Evolutionary conservation across 1,284 basidiomycete species (phyloP).

Genomic region (Testicularia cyperi): DNA sequence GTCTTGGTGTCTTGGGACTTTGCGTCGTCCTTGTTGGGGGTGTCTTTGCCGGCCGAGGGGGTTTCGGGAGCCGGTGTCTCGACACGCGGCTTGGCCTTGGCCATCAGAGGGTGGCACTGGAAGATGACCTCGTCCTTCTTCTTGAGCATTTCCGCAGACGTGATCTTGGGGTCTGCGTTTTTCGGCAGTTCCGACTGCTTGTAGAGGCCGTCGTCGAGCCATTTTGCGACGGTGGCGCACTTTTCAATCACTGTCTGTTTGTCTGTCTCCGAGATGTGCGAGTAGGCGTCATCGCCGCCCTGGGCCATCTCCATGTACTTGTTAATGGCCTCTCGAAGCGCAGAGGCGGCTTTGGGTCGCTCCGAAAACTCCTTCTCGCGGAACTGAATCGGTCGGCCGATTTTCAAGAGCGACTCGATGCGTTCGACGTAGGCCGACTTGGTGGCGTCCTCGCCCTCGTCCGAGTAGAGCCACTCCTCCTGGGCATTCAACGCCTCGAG

Average conservation of each 20-base stretch:
- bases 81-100: constrained; percentile 41
- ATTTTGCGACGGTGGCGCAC: constrained; percentile 55
- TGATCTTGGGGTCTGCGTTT: constrained; percentile 58
- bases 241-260: constrained; percentile 59
- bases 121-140: constrained; percentile 58
- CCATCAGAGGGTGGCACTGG: constrained; percentile 43
- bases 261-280: constrained; percentile 57
- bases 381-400: constrained; percentile 53
- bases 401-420: constrained; percentile 52
- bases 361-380: constrained; percentile 55
- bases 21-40: constrained; percentile 1
- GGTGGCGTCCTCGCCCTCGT: constrained; percentile 58
- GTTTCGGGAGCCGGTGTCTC: constrained; percentile 15
- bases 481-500: constrained; percentile 48
- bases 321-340: constrained; percentile 56
- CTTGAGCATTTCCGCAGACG: constrained; percentile 53
- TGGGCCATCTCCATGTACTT: constrained; percentile 54
- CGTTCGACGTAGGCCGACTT: constrained; percentile 57
- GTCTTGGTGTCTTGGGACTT: not conserved
- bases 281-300: constrained; percentile 56
- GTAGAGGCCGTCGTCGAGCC: constrained; percentile 56
- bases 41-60: constrained; percentile 14
- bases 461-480: constrained; percentile 60
- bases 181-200: constrained; percentile 59
- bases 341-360: constrained; percentile 55